phyloP scores from a whole-genome alignment of 2,329 filamentous ascomycete species.

The Zymoseptoria ardabiliae region DNA sequence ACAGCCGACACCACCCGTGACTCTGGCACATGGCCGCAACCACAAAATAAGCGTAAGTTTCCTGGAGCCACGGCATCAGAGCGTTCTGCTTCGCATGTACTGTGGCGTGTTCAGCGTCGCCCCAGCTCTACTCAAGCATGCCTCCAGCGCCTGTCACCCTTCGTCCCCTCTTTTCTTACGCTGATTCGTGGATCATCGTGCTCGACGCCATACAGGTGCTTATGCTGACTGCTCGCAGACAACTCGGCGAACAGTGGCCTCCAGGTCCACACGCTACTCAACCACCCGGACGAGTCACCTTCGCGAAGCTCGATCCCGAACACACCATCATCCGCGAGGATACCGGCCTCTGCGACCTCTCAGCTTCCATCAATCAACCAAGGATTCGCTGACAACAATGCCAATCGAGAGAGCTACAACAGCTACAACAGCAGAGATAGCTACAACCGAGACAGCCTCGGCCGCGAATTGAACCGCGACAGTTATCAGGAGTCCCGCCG shows the following conservation, averaged over 20 bases:
- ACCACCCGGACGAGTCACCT: slow-evolving; percentile 42
- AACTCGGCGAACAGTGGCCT: slow-evolving; percentile 39
- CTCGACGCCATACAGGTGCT: background rate
- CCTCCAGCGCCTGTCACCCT: background rate
- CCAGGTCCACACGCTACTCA: slow-evolving; percentile 44
- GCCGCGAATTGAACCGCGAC: slow-evolving; percentile 19
- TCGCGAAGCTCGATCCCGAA: slow-evolving; percentile 37
- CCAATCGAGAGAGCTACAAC: slow-evolving; percentile 38
- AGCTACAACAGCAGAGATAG: slow-evolving; percentile 4
- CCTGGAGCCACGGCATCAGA: background rate
- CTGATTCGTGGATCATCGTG: background rate
- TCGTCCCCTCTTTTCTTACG: background rate
- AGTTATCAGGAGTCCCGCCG: slow-evolving; percentile 51
- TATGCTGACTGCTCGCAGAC: slow-evolving; percentile 16
- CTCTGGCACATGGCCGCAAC: slow-evolving; percentile 32
- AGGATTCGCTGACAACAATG: slow-evolving; percentile 33
- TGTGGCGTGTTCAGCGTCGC: background rate
- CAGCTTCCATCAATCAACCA: slow-evolving; percentile 52
- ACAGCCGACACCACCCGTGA: slow-evolving; percentile 28
- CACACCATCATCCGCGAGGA: slow-evolving; percentile 35
- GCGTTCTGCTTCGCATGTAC: background rate
- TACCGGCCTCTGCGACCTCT: slow-evolving; percentile 29
- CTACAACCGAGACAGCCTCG: slow-evolving; percentile 20
- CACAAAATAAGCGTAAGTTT: slow-evolving; percentile 33
- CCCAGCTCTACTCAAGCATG: background rate